Base-by-base conservation (phyloP, 1,284 basidiomycete species). In the Cystobasidium slooffiae region DNA sequence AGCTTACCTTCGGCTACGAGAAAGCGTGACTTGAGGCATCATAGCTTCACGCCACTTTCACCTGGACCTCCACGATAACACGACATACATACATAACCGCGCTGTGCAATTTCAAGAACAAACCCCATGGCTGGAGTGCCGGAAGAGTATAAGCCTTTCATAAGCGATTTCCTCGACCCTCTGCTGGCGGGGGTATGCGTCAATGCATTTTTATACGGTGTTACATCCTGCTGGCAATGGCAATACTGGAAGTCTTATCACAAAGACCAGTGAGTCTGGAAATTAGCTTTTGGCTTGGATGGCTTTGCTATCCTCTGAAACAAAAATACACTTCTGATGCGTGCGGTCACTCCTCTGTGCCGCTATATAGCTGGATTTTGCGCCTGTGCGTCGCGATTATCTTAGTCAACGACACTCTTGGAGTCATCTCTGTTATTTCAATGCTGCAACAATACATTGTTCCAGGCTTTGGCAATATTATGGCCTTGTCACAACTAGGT, bases 181-280 rank as follows among this genome's bases (percentile, higher is more conserved):
- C 20, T 63, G n/a, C 61, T 63, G 18, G 46, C 24, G 8, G 61
- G 61, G 5, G 16, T 22, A 46, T 37, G 37, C 46, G 14, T 63
- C 43, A 63, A 63, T 37, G 43, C 46, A 5, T 46, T 63, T 41
- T 24, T 63, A 9, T 63, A 63, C 44, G 43, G 61, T 6, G 22
- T 63, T 16, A 18, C 14, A 12, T 6, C n/a, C 44, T 63, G 43
- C 61, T 47, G 43, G 61, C 43, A 63, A 47, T 63, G 61, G 61
- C 61, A 49, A 24, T 63, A 63, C n/a, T 63, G 61, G 61, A 41
- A 63, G 10, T 49, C 24, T 6, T 49, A 47, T 41, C n/a, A 20
- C 22, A 63, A 37, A 24, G 61, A 63, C 24, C 43, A 46, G 61
- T 63, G 22, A 63, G 61, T 24, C 2, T 9, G 7, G 37, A 18